Conservation (phyloP, 148 eudicot species). For the Vaccinium corymbosum region DNA sequence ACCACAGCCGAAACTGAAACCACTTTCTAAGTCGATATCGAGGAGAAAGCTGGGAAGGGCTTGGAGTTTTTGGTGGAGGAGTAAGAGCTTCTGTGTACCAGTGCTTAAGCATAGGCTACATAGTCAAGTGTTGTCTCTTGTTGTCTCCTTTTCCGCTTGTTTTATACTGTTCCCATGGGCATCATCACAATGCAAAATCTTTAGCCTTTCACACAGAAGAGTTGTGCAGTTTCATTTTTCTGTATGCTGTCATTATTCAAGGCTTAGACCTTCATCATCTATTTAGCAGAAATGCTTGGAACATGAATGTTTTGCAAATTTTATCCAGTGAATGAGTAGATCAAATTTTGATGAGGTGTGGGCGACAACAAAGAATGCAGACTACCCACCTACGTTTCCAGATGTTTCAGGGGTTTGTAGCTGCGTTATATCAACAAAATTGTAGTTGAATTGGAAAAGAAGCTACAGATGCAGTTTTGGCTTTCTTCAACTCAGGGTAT, state of each 20-base stretch:
- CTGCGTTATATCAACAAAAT: too few species aligned
- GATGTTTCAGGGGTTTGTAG: too few species aligned
- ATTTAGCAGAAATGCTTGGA: too few species aligned
- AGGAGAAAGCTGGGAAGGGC: constrained; percentile 54
- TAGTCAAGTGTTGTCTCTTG: constrained; percentile 11
- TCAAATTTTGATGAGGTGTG: too few species aligned
- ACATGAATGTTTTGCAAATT: too few species aligned
- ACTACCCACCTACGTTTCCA: too few species aligned
- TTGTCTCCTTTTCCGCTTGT: constrained; percentile 22
- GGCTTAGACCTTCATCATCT: not conserved
- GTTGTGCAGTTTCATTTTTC: constrained; percentile 31
- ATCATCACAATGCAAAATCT: not conserved
- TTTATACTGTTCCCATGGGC: constrained; percentile 13
- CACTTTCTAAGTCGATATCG: constrained; percentile 45
- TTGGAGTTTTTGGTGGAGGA: constrained; percentile 68
- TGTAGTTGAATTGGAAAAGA: too few species aligned
- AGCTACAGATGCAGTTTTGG: too few species aligned
- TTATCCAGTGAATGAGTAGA: too few species aligned
- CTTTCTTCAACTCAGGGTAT: too few species aligned
- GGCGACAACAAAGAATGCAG: too few species aligned
- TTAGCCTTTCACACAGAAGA: not conserved
- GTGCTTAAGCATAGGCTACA: constrained; percentile 25
- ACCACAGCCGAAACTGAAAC: constrained; percentile 33
- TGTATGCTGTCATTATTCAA: not conserved
- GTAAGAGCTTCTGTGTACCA: constrained; percentile 54